Conservation (phyloP, 192 early-diverging fungal species). For the Mortierella antarctica region DNA sequence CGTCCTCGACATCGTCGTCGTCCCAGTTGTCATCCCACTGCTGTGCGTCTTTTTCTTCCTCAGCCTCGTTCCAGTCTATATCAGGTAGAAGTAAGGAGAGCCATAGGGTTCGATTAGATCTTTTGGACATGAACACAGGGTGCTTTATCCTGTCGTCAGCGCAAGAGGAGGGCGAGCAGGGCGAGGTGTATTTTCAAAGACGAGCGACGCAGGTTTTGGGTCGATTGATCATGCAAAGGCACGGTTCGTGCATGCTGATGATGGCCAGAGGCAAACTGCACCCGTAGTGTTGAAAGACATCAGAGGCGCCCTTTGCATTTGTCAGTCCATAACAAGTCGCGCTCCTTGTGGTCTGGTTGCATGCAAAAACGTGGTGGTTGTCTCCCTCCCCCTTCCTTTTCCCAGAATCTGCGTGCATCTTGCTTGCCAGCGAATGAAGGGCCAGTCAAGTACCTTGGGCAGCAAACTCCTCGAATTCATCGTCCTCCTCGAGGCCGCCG, state of each 20-base stretch:
- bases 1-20: slow-evolving; percentile 90
- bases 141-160: too few species aligned
- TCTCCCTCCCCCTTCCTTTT: neutral
- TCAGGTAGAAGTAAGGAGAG: neutral
- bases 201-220: too few species aligned
- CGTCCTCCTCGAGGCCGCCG: slow-evolving; percentile 87
- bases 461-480: slow-evolving; percentile 95
- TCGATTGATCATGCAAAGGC: too few species aligned
- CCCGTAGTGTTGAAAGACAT: too few species aligned
- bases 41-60: slow-evolving; percentile 78
- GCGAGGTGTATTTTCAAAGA: too few species aligned
- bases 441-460: slow-evolving; percentile 71
- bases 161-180: too few species aligned
- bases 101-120: neutral
- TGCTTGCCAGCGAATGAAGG: neutral
- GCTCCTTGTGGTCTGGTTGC: too few species aligned
- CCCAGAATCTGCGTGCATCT: neutral
- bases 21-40: slow-evolving; percentile 95
- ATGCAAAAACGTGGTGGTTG: too few species aligned
- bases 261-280: too few species aligned
- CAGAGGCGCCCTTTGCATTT: neutral
- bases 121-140: too few species aligned
- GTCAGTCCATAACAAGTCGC: neutral
- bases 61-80: slow-evolving; percentile 85
- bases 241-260: too few species aligned